Conservation (phyloP, 176 grass and related monocot genomes). For the Tillandsia fasciculata region DNA sequence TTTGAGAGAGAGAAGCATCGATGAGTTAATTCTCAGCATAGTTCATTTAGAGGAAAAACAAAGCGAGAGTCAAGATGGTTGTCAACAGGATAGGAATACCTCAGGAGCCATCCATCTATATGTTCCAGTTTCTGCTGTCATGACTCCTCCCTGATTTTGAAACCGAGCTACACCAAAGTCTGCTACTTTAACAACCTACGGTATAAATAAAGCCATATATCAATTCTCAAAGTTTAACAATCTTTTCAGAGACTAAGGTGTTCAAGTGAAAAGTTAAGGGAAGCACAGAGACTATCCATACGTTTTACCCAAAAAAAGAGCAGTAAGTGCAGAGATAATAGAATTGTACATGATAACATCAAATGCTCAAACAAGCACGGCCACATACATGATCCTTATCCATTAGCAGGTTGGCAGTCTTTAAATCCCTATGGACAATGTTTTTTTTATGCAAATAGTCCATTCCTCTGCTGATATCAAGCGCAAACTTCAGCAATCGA, state of each 20-base stretch:
- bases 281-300: not conserved
- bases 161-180: constrained; percentile 97
- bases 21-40: too few species aligned
- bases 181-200: constrained; percentile 89
- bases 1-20: too few species aligned
- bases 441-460: constrained; percentile 82
- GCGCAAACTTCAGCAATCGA: constrained; percentile 74
- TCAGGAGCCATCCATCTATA: constrained; percentile 99
- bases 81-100: constrained; percentile 28
- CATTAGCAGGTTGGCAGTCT: constrained; percentile 95
- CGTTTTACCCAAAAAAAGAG: not conserved
- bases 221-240: not conserved
- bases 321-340: too few species aligned
- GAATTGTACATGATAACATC: constrained; percentile 7
- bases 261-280: too few species aligned
- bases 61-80: not conserved
- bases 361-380: constrained; percentile 8
- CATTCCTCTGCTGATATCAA: constrained; percentile 90
- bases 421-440: constrained; percentile 94
- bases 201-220: not conserved
- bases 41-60: not conserved
- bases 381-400: constrained; percentile 80
- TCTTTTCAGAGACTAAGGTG: too few species aligned
- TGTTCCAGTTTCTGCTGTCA: constrained; percentile 99
- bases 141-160: constrained; percentile 82